Evolutionary conservation across 495 filamentous ascomycete species (phyloP), one percentile per base, ranked within the genome.

Genomic region (Aspergillus sclerotioniger): DNA sequence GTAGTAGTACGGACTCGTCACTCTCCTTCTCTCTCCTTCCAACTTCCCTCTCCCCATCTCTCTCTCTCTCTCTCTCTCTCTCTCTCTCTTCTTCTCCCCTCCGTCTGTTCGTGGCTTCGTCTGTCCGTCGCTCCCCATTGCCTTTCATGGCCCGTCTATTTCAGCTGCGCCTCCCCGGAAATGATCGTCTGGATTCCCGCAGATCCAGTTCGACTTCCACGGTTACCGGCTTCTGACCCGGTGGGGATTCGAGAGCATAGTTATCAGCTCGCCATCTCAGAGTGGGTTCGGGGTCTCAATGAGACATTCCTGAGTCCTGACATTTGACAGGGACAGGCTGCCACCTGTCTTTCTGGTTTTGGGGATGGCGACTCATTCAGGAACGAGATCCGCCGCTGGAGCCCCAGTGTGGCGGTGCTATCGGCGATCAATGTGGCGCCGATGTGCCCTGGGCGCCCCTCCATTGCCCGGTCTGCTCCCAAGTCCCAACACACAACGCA

Each of bases 181-280:
- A 15, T 41, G 37, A 41, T 41, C 37, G 13, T 15, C 8, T 41
- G 37, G 25, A 25, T 41, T 32, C 28, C 10, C 47, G 47, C 47
- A 50, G 47, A 50, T 50, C 47, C 47, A 16, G 47, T 32, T 32
- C 46, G n/a, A 15, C 37, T 41, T 13, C 13, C n/a, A 15, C 8
- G 13, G 37, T 41, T n/a, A 41, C 37, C 37, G 12, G 13, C n/a
- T n/a, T 6, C 37, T n/a, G 7, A 50, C 28, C 41, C 13, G 39
- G 52, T 54, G 52, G 52, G 41, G 52, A 16, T 2, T 50, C 47
- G 25, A 50, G 47, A n/a, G 15, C 31, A 8, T 32, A 16, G 15
- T 28, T 20, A 41, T 51, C 56, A 58, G 48, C 47, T 52, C 47
- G 56, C 56, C 55, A 57, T 57, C 51, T 32, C 54, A 51, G 37